Evolutionary conservation across 495 filamentous ascomycete species (phyloP).

Genomic region (Chaetomium tenue): DNA sequence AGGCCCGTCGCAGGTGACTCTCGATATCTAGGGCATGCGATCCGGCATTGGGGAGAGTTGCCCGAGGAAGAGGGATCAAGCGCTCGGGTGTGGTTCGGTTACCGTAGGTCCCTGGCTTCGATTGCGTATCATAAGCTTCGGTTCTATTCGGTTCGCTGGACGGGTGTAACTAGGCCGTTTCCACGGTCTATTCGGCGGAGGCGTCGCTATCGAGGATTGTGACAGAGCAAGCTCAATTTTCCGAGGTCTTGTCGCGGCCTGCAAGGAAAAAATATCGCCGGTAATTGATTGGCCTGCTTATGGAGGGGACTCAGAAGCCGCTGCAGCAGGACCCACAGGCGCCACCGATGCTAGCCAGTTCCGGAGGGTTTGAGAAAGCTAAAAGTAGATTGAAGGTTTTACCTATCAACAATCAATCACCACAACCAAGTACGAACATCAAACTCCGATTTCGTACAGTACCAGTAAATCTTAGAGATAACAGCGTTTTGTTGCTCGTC

Average conservation of each 20-base stretch:
- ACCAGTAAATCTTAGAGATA: background rate
- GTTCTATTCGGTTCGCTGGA: background rate
- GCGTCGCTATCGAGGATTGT: background rate
- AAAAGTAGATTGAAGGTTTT: background rate
- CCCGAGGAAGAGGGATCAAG: background rate
- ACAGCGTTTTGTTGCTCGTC: background rate
- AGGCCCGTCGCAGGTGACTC: slow-evolving; percentile 23
- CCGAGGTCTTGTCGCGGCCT: background rate
- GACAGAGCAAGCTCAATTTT: slow-evolving; percentile 6
- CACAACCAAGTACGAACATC: background rate
- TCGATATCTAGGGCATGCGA: slow-evolving; percentile 23
- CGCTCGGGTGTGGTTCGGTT: background rate
- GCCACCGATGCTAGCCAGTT: slow-evolving; percentile 7
- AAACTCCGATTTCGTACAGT: background rate
- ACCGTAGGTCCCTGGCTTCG: background rate
- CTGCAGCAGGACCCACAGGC: slow-evolving; percentile 2
- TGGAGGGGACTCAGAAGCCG: background rate
- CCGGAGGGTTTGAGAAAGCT: background rate
- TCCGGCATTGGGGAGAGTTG: slow-evolving; percentile 19
- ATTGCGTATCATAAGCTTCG: background rate
- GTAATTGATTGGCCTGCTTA: slow-evolving; percentile 6
- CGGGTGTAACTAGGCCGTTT: background rate
- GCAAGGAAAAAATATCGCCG: slow-evolving; percentile 15
- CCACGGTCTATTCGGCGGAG: background rate
- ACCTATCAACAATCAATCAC: background rate